Base-by-base conservation (phyloP, 768 basidiomycete genomes). In the Mycena leptocephala region DNA sequence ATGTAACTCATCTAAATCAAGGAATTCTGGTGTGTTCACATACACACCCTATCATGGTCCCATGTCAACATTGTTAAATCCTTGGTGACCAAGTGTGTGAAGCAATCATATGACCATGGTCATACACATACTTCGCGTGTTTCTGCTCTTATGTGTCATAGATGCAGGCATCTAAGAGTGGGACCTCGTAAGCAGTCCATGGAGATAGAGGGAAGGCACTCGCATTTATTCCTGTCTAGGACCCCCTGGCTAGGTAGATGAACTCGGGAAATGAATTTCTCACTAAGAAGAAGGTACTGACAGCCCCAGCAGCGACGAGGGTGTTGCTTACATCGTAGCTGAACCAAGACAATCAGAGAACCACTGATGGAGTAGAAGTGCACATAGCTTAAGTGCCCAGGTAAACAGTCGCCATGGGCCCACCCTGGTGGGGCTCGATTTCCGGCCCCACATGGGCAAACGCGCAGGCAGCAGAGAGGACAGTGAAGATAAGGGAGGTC, bases 1-100 rank as follows among this genome's bases (percentile, higher is more conserved):
- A n/a, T n/a, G n/a, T n/a, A n/a, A n/a, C n/a, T n/a, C n/a, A n/a
- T n/a, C n/a, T n/a, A n/a, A n/a, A n/a, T n/a, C n/a, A n/a, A n/a
- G n/a, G n/a, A n/a, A n/a, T n/a, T n/a, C n/a, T n/a, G n/a, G n/a
- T n/a, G n/a, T n/a, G n/a, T n/a, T n/a, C n/a, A n/a, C n/a, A n/a
- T n/a, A n/a, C n/a, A n/a, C n/a, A n/a, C n/a, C n/a, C n/a, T n/a
- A n/a, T n/a, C n/a, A n/a, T 88, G 75, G 74, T 87, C 86, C 84
- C 82, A 88, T 20, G 83, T 80, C 22, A 88, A 83, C 0, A 84
- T 85, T 0, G 83, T 82, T 51, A 89, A 78, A 78, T 88, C 83
- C n/a, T 63, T 71, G 71, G 89, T 10, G 79, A 76, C 88, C 88
- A 89, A 3, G 88, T 90, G 77, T 90, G 89, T 8, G 88, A 89